Evolutionary conservation across 257 asterid genomes (phyloP).

Genomic region (Cinchona pubescens): DNA sequence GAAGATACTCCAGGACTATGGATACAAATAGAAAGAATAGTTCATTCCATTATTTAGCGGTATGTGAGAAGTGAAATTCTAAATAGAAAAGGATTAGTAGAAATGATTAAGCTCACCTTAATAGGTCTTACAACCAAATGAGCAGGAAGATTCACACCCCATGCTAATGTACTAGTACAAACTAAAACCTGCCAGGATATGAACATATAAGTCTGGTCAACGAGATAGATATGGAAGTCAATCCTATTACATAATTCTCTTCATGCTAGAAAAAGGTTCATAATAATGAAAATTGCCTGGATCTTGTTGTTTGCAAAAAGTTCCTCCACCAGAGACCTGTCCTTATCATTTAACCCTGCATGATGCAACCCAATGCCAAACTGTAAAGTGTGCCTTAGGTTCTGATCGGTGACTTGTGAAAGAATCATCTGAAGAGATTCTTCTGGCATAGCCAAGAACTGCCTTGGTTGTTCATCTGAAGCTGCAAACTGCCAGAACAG

Average conservation of each 20-base stretch:
- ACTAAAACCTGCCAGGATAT: constrained; percentile 64
- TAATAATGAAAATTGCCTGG: constrained; percentile 52
- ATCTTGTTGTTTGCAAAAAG: constrained; percentile 95
- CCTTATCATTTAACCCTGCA: constrained; percentile 95
- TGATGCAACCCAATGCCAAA: constrained; percentile 98
- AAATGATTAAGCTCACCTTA: constrained; percentile 52
- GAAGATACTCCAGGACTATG: neutral
- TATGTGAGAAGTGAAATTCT: neutral
- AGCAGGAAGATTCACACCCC: constrained; percentile 99
- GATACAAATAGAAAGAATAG: neutral
- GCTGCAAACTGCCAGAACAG: constrained; percentile 70
- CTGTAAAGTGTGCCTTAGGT: constrained; percentile 92
- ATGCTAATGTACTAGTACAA: constrained; percentile 96
- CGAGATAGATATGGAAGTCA: constrained; percentile 18
- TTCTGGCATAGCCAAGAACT: constrained; percentile 82
- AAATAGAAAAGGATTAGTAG: neutral
- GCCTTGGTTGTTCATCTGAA: constrained; percentile 88
- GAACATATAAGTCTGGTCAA: constrained; percentile 17
- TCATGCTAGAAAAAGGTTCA: constrained; percentile 15
- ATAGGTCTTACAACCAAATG: constrained; percentile 93
- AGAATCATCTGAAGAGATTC: constrained; percentile 94
- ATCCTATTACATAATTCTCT: constrained; percentile 10
- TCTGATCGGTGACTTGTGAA: constrained; percentile 92
- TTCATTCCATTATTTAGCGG: neutral
- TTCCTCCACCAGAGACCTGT: constrained; percentile 95